Conservation (phyloP, 1,139 yeast species). For the Taphrina pruni region DNA sequence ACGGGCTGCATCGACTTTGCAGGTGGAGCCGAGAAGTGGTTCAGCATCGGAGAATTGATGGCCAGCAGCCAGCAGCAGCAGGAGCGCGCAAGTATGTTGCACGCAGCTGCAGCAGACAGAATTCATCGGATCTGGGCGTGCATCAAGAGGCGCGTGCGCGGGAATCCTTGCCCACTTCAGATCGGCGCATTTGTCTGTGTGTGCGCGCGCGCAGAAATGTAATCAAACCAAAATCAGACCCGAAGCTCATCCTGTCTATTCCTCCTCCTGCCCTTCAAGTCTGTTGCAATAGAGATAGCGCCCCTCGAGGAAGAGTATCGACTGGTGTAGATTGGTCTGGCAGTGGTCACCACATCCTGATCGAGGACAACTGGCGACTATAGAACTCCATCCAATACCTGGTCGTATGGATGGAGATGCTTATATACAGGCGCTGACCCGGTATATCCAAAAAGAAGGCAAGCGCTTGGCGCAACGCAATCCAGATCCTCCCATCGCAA, state of each 20-base stretch:
- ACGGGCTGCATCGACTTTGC: too few relatives aligned
- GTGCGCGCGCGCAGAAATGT: constrained; percentile 2
- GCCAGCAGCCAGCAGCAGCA: neutral
- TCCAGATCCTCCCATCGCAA: constrained; percentile 29
- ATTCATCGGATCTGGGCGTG: neutral
- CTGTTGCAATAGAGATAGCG: too few relatives aligned
- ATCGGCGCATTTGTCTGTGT: neutral
- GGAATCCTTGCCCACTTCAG: neutral
- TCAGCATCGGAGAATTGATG: neutral
- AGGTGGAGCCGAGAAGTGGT: too few relatives aligned
- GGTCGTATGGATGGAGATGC: constrained; percentile 37
- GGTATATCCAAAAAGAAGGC: constrained; percentile 29
- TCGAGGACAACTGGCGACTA: neutral
- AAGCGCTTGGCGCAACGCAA: constrained; percentile 36
- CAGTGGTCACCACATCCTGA: neutral
- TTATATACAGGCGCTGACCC: constrained; percentile 30
- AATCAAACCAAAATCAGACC: constrained; percentile 3
- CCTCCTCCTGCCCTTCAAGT: neutral
- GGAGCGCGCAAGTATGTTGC: too few relatives aligned
- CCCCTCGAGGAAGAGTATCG: too few relatives aligned
- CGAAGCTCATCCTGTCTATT: neutral
- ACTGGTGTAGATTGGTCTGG: neutral
- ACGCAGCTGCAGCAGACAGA: too few relatives aligned
- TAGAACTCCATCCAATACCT: constrained; percentile 5
- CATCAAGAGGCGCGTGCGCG: neutral